Evolutionary conservation across 805 yeast species (phyloP).

Genomic region (Yarrowia phangngaensis): DNA sequence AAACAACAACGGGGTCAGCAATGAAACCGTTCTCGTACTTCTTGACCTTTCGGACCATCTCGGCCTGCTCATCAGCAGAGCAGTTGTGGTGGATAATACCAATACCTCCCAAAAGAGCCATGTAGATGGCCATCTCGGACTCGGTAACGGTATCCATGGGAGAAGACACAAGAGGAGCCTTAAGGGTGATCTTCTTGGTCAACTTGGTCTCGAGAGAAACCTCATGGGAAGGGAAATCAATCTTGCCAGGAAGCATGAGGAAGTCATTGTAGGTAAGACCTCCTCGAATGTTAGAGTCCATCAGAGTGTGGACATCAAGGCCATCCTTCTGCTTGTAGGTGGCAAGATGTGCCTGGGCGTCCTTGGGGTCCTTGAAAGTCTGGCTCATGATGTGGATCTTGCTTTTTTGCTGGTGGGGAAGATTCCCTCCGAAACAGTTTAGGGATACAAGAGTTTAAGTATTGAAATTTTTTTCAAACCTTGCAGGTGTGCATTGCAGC

Average conservation of each 20-base stretch:
- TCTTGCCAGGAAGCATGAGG: slow-evolving; percentile 90
- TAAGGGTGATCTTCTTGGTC: slow-evolving; percentile 87
- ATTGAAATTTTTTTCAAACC: slow-evolving; percentile 6
- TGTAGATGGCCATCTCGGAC: slow-evolving; percentile 93
- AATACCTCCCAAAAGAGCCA: slow-evolving; percentile 98
- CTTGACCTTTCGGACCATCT: slow-evolving; percentile 95
- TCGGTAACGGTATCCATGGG: slow-evolving; percentile 99
- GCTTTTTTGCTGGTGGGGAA: slow-evolving; percentile 10
- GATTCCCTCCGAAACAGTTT: slow-evolving; percentile 26
- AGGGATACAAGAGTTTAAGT: neutral
- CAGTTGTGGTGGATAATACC: slow-evolving; percentile 99
- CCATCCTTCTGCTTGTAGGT: slow-evolving; percentile 77
- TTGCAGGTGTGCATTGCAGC: no score
- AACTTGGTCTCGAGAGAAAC: slow-evolving; percentile 80
- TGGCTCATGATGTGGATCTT: slow-evolving; percentile 16
- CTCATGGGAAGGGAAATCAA: slow-evolving; percentile 72
- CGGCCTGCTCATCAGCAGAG: slow-evolving; percentile 95
- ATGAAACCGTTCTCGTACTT: slow-evolving; percentile 97
- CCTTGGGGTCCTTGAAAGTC: slow-evolving; percentile 27
- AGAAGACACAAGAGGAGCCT: slow-evolving; percentile 93
- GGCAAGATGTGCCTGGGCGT: slow-evolving; percentile 64
- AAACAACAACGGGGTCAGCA: slow-evolving; percentile 83
- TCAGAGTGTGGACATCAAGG: slow-evolving; percentile 71
- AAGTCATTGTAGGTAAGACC: slow-evolving; percentile 98
- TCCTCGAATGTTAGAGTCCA: slow-evolving; percentile 88